These are phyloP conservation scores for Tetracladium setigerum DNA, from an alignment of 495 filamentous ascomycete genomes.

Conservation along the genomic window DNA sequence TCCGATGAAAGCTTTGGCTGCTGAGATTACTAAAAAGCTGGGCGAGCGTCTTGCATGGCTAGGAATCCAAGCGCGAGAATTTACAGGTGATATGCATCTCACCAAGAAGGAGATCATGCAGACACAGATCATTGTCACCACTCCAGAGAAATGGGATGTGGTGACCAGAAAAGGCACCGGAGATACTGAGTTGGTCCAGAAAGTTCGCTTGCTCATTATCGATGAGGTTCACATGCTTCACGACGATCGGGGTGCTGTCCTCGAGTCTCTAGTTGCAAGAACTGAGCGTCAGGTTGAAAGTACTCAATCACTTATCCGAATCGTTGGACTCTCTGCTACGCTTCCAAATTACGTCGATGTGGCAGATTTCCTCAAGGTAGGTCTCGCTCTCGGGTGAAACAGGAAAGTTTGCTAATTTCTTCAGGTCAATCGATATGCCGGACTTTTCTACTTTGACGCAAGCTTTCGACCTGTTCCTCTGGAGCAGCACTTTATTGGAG, in stretches of 20 bases:
- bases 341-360: slow-evolving; percentile 96
- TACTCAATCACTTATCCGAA: slow-evolving; percentile 92
- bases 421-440: slow-evolving; percentile 91
- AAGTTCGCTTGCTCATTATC: slow-evolving; percentile 92
- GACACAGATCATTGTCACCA: slow-evolving; percentile 98
- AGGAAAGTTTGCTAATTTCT: too few relatives aligned
- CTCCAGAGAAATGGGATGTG: slow-evolving; percentile 99
- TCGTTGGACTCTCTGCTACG: slow-evolving; percentile 90
- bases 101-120: slow-evolving; percentile 92
- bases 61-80: slow-evolving; percentile 78
- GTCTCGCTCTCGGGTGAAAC: too few relatives aligned
- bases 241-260: slow-evolving; percentile 90
- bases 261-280: slow-evolving; percentile 89
- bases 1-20: slow-evolving; percentile 95
- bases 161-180: slow-evolving; percentile 94
- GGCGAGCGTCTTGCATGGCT: slow-evolving; percentile 92
- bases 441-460: slow-evolving; percentile 92
- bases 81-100: slow-evolving; percentile 97
- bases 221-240: slow-evolving; percentile 99
- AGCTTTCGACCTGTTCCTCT: slow-evolving; percentile 95
- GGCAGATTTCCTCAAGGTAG: slow-evolving; percentile 88
- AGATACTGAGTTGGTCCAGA: slow-evolving; percentile 95
- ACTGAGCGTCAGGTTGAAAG: slow-evolving; percentile 96
- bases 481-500: slow-evolving; percentile 94
- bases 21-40: slow-evolving; percentile 92